These are phyloP conservation scores for Dictyophora rubrovolvata DNA, from an alignment of 768 basidiomycete species.

Conservation along the genomic window DNA sequence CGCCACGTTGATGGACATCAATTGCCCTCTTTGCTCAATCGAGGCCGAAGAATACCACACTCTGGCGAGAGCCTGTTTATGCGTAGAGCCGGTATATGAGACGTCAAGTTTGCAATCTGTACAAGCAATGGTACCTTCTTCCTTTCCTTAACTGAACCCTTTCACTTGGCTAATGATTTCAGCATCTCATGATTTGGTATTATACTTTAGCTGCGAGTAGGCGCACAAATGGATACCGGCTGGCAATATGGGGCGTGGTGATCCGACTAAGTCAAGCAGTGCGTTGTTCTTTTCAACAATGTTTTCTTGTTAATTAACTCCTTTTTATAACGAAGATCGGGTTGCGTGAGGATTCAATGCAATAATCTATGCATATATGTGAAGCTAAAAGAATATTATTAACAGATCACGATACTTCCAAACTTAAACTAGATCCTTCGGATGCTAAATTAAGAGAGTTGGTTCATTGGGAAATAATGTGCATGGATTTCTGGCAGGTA, in stretches of 20 bases:
- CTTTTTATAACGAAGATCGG: background rate
- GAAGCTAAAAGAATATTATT: background rate
- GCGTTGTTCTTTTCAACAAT: background rate
- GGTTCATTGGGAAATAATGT: conserved; percentile 10
- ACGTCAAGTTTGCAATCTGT: conserved; percentile 6
- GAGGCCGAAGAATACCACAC: conserved; percentile 67
- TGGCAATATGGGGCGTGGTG: conserved; percentile 8
- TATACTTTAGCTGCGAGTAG: conserved; percentile 3
- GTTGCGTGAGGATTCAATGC: conserved; percentile 2
- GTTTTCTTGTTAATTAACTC: background rate
- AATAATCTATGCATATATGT: background rate
- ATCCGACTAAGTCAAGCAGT: conserved; percentile 8
- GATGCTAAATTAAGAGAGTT: conserved; percentile 5
- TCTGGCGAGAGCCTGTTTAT: conserved; percentile 40
- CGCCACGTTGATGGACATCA: conserved; percentile 52
- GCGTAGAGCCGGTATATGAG: conserved; percentile 8
- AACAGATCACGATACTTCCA: conserved; percentile 7
- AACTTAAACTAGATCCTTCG: background rate
- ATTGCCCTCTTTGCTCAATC: conserved; percentile 40
- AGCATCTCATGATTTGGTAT: conserved; percentile 10
- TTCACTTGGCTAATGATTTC: background rate
- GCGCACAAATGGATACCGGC: conserved; percentile 6
- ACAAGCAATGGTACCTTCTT: conserved; percentile 4
- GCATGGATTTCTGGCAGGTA: conserved; percentile 11
- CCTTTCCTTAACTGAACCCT: background rate